Base-by-base conservation (phyloP, 2,329 filamentous ascomycete species). In the Mycocentrospora acerina region DNA sequence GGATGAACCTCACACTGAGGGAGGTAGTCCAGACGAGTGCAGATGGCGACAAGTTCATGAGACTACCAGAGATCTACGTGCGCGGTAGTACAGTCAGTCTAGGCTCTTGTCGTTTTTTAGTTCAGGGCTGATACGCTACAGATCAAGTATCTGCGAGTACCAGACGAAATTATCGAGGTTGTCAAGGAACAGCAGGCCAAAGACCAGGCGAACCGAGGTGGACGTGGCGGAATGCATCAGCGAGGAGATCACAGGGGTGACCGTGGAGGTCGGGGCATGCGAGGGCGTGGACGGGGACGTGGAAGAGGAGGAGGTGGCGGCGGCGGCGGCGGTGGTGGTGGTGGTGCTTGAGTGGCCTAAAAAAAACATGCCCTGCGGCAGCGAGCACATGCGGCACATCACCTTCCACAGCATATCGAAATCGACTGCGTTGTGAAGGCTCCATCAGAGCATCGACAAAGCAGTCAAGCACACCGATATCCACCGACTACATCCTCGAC, bases 1-100 rank as follows among this genome's bases (percentile, higher is more conserved):
- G 93, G 90, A 98, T 98, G 93, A 98, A 98, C 73, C 75, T 98
- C 57, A 97, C 91, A 2, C 73, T 98, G 53, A 95, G 93, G 70
- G 93, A 97, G 69, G 94, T 98, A 15, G 88, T 97, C 24, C 91
- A 97, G 71, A 97, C 93, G 13, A 95, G 86, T 65, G 84, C 91
- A 16, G 91, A 97, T 62, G 93, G 90, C 48, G 90, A 97, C 70
- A 90, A 87, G 65, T 98, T 98, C 70, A 86, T 89, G 69, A 80
- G 89, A 62, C 74, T 98, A 70, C 85, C 90, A 24, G 94, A 98
- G 68, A 90, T 91, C 42, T 98, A 98, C 64, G 88, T 98, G 35
- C 86, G 95, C 66, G 93, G 93, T 45, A 98, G 97, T 72, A 98
- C 97, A 66, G 91, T 96, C 72, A 46, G 86, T 75, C 40, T 82